phyloP scores from a whole-genome alignment of 345 rosid genomes.

The Sonneratia alba region DNA sequence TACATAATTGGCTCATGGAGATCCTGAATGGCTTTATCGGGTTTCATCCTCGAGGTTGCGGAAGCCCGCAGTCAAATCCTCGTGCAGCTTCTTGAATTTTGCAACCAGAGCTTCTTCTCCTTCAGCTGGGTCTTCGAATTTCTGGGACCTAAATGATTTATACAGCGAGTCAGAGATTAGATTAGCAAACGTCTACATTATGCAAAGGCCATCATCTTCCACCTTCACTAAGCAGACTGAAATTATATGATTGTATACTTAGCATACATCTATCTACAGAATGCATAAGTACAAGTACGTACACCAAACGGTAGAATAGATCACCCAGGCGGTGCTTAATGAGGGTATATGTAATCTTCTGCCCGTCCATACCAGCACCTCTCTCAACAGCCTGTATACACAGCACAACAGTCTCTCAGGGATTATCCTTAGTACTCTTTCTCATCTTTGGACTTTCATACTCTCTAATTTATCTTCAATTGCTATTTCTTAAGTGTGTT shows the following conservation, averaged over 20 bases:
- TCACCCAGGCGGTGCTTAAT: constrained; percentile 97
- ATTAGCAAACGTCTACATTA: background rate
- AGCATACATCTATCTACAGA: background rate
- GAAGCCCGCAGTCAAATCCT: constrained; percentile 89
- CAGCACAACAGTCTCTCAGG: background rate
- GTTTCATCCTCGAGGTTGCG: constrained; percentile 93
- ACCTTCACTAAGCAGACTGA: background rate
- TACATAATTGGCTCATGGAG: background rate
- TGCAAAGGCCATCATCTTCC: background rate
- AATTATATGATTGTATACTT: background rate
- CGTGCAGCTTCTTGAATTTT: constrained; percentile 73
- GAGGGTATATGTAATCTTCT: constrained; percentile 83
- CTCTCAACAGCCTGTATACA: constrained; percentile 79
- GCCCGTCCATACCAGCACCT: constrained; percentile 98
- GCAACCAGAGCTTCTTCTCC: constrained; percentile 82
- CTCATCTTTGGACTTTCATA: background rate
- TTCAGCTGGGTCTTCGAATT: constrained; percentile 98
- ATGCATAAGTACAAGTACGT: constrained; percentile 13
- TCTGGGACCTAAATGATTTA: constrained; percentile 62
- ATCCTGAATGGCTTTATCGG: constrained; percentile 35
- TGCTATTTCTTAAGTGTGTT: background rate
- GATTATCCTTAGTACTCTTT: background rate
- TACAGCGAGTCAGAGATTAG: background rate
- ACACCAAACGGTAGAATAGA: constrained; percentile 93
- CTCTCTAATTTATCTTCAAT: background rate